Evolutionary conservation across 2,329 filamentous ascomycete species (phyloP), one percentile per base, ranked within the genome.

Genomic region (Colletotrichum lentis): DNA sequence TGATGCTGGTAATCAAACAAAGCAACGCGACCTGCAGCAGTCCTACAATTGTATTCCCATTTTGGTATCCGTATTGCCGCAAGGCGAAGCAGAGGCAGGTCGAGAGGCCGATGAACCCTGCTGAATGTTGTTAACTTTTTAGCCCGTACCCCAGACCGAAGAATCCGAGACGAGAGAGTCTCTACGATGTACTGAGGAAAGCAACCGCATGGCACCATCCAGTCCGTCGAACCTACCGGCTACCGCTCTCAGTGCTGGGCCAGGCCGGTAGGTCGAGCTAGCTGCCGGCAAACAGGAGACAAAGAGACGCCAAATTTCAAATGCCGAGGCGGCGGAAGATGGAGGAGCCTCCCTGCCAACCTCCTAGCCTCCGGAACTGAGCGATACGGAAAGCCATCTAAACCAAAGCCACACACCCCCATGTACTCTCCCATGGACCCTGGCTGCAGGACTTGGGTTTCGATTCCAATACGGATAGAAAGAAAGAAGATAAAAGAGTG

Each of bases 221-320:
- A 41, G 14, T 5, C 31, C n/a, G n/a, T 22, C 18, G 41, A 57
- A 14, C 46, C 20, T 47, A 22, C 39, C 11, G 7, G 27, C 27
- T 31, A 31, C 27, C 7, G 27, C 27, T 31, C 27, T 31, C 7
- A 31, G 27, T 31, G 27, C 27, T 31, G 27, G 27, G 27, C 27
- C 27, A 31, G 27, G 7, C 27, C 7, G 27, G 27, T 31, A 31
- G 27, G 27, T 31, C 27, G 27, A 31, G 47, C 14, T 16, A 27
- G n/a, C 24, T 20, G 18, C 18, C 6, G 27, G n/a, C n/a, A 6
- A 10, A 27, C 7, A 35, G 43, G 54, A 50, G 54, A 64, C 47
- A 63, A 69, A 62, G 59, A 56, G 43, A 60, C 52, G 60, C 43
- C 64, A 53, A 44, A 55, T 64, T 68, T 70, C 50, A 53, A 50